phyloP scores from a whole-genome alignment of 108 stramenopile genomes.

The Skeletonema potamos region DNA sequence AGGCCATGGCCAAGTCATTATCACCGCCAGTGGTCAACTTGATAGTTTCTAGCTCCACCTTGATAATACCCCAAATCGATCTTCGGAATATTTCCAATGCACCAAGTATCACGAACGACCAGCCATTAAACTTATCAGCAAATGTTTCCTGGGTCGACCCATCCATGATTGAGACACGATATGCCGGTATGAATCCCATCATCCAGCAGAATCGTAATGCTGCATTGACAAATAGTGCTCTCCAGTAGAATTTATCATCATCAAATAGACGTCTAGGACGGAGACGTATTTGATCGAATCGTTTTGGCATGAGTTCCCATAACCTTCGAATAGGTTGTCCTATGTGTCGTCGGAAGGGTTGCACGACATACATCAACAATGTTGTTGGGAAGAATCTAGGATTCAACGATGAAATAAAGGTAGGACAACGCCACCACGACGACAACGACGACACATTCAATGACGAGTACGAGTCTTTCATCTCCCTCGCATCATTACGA shows the following conservation, averaged over 20 bases:
- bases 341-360: conserved; percentile 17
- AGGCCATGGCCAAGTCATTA: conserved; percentile 41
- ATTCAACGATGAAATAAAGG: conserved; percentile 48
- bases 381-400: conserved; percentile 42
- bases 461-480: background rate
- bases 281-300: conserved; percentile 60
- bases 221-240: conserved; percentile 60
- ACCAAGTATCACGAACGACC: conserved; percentile 73
- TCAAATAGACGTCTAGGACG: conserved; percentile 76
- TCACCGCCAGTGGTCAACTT: conserved; percentile 59
- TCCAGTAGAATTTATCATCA: conserved; percentile 74
- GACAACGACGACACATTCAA: background rate
- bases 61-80: conserved; percentile 81
- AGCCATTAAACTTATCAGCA: conserved; percentile 61
- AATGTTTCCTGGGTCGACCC: conserved; percentile 64
- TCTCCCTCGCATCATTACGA: conserved; percentile 41
- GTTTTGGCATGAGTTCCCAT: conserved; percentile 36
- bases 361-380: conserved; percentile 10
- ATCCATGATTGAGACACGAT: conserved; percentile 60
- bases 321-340: conserved; percentile 22
- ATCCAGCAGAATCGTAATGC: conserved; percentile 81
- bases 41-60: conserved; percentile 80
- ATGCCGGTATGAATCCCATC: conserved; percentile 83
- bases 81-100: conserved; percentile 73
- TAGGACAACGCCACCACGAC: conserved; percentile 13